These are phyloP conservation scores for Chiua virens DNA, from an alignment of 768 basidiomycete genomes.

Conservation along the genomic window DNA sequence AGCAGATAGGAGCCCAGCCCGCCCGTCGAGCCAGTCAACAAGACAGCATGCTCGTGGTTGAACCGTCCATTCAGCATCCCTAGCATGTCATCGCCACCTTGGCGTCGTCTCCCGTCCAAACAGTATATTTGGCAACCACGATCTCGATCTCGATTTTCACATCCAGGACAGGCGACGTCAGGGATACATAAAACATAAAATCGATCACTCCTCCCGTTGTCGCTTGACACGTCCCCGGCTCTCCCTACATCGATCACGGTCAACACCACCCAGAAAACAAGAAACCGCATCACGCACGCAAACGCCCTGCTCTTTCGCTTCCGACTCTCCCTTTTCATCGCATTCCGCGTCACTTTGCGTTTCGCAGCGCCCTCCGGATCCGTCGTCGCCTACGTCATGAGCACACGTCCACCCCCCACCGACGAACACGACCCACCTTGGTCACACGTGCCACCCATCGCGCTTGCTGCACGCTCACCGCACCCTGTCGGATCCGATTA, in stretches of 20 bases:
- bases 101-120: slow-evolving; percentile 14
- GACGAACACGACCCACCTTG: slow-evolving; percentile 38
- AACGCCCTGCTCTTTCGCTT: slow-evolving; percentile 70
- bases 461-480: slow-evolving; percentile 64
- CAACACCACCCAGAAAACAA: background rate
- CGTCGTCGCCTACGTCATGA: slow-evolving; percentile 47
- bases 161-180: too few relatives aligned
- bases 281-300: slow-evolving; percentile 46
- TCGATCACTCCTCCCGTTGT: slow-evolving; percentile 38
- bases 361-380: slow-evolving; percentile 78
- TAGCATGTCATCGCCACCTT: too few relatives aligned
- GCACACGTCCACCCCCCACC: too few relatives aligned
- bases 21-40: slow-evolving; percentile 36
- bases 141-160: too few relatives aligned
- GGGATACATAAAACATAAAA: too few relatives aligned
- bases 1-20: slow-evolving; percentile 37
- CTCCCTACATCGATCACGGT: slow-evolving; percentile 35
- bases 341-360: slow-evolving; percentile 69
- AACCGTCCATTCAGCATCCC: background rate
- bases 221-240: slow-evolving; percentile 50
- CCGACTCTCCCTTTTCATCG: slow-evolving; percentile 79
- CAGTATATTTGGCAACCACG: slow-evolving; percentile 27
- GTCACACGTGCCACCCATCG: slow-evolving; percentile 61
- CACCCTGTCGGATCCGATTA: slow-evolving; percentile 75
- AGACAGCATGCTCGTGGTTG: slow-evolving; percentile 26